phyloP scores from a whole-genome alignment of 2,329 filamentous ascomycete genomes.

The Pezicula radicicola region DNA sequence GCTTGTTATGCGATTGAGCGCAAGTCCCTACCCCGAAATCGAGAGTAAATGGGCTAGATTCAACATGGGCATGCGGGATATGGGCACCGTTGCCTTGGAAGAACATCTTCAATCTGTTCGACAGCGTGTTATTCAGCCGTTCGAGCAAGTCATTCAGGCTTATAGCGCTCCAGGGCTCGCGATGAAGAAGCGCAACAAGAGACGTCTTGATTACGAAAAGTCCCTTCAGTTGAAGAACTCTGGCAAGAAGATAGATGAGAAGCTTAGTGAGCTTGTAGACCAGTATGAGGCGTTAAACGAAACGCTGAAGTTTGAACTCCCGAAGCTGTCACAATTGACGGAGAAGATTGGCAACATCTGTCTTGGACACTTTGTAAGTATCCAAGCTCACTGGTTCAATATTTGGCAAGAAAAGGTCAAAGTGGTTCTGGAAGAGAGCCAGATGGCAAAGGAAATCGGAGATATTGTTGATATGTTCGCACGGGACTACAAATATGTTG shows the following conservation, averaged over 20 bases:
- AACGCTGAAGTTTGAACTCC: slow-evolving; percentile 87
- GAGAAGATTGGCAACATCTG: slow-evolving; percentile 82
- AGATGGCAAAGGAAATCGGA: slow-evolving; percentile 61
- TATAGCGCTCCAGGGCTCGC: slow-evolving; percentile 83
- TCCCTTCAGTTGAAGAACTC: slow-evolving; percentile 73
- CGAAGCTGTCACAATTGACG: slow-evolving; percentile 76
- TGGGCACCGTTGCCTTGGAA: slow-evolving; percentile 78
- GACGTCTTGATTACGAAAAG: slow-evolving; percentile 84
- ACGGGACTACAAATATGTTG: slow-evolving; percentile 73
- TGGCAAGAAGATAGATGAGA: slow-evolving; percentile 84
- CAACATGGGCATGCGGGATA: slow-evolving; percentile 81
- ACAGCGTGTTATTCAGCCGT: slow-evolving; percentile 81
- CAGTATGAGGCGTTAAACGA: slow-evolving; percentile 85
- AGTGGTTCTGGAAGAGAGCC: slow-evolving; percentile 64
- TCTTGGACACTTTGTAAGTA: slow-evolving; percentile 77
- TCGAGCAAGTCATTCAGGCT: slow-evolving; percentile 72
- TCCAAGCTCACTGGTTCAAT: slow-evolving; percentile 79
- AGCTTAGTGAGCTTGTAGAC: slow-evolving; percentile 78
- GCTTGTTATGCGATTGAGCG: slow-evolving; percentile 74
- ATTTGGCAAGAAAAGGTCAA: slow-evolving; percentile 83
- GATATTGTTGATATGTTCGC: slow-evolving; percentile 78
- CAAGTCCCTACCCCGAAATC: slow-evolving; percentile 74
- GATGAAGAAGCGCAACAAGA: slow-evolving; percentile 93
- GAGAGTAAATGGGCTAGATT: slow-evolving; percentile 95
- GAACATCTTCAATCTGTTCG: slow-evolving; percentile 74